phyloP scores from a whole-genome alignment of 2,329 filamentous ascomycete species.

The Apiospora rasikravindrae region DNA sequence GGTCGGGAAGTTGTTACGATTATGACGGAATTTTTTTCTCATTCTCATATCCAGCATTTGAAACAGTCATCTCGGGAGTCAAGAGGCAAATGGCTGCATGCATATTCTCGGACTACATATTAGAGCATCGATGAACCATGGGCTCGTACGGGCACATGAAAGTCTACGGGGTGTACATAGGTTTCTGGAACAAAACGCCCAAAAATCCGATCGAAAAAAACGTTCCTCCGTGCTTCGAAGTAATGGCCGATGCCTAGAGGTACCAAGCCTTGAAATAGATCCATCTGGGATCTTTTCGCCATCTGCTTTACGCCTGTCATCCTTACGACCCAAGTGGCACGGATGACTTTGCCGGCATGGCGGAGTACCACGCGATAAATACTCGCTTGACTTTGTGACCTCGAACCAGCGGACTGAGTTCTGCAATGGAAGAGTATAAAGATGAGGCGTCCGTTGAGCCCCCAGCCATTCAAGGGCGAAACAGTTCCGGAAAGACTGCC shows the following conservation, averaged over 20 bases:
- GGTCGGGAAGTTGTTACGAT: constrained; percentile 21
- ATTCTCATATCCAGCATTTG: constrained; percentile 27
- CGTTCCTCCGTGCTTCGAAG: neutral
- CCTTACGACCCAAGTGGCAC: neutral
- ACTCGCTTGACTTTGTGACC: neutral
- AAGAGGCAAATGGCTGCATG: constrained; percentile 12
- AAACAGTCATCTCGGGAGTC: constrained; percentile 13
- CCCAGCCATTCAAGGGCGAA: neutral
- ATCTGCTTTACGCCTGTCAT: neutral
- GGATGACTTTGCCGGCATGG: neutral
- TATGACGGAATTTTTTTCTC: constrained; percentile 22
- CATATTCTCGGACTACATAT: constrained; percentile 17
- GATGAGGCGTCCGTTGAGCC: too few relatives aligned
- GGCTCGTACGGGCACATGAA: constrained; percentile 3
- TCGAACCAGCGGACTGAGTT: neutral
- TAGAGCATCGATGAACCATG: neutral
- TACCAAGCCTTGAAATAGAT: neutral
- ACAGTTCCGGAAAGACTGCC: neutral
- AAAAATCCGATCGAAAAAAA: neutral
- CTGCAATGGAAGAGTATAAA: neutral
- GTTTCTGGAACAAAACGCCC: constrained; percentile 1
- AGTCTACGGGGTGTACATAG: constrained; percentile 6
- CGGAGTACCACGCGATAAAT: neutral
- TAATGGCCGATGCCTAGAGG: neutral
- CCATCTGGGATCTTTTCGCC: neutral